These are phyloP conservation scores for Xanthoceras sorbifolium DNA, from an alignment of 345 rosid genomes.

Conservation along the genomic window DNA sequence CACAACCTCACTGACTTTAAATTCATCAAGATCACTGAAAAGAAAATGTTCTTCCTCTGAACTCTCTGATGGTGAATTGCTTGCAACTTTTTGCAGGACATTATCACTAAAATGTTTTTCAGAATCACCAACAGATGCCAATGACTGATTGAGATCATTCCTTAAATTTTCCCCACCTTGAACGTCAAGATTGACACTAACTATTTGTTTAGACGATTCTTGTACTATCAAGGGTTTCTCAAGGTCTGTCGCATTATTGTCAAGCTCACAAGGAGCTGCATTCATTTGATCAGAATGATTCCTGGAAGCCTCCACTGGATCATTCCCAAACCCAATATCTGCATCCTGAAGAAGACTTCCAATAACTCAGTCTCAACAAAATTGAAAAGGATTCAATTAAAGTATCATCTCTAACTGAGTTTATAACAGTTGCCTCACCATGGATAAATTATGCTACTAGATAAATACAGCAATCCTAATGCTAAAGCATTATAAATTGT, in stretches of 20 bases:
- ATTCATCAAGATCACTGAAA: constrained; percentile 64
- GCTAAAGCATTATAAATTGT: background rate
- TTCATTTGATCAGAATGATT: constrained; percentile 25
- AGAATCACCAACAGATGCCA: constrained; percentile 27
- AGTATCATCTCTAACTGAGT: constrained; percentile 11
- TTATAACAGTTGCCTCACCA: constrained; percentile 15
- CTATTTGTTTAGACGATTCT: constrained; percentile 26
- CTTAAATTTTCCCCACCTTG: constrained; percentile 26
- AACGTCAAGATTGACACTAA: constrained; percentile 29
- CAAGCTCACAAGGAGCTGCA: constrained; percentile 21
- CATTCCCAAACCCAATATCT: constrained; percentile 19
- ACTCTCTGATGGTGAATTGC: constrained; percentile 40
- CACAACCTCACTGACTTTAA: constrained; percentile 28
- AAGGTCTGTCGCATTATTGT: constrained; percentile 17
- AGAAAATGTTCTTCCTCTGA: constrained; percentile 75
- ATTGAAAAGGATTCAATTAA: constrained; percentile 3
- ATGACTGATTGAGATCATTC: constrained; percentile 21
- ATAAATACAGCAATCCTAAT: background rate
- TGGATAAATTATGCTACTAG: background rate
- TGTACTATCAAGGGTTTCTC: constrained; percentile 20
- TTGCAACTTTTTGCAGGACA: constrained; percentile 28
- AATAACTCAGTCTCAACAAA: constrained; percentile 31
- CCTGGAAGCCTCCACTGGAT: background rate
- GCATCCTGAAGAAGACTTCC: constrained; percentile 43
- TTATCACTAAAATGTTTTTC: constrained; percentile 26